Evolutionary conservation across 1,284 basidiomycete genomes (phyloP).

Genomic region (Tremellales sp.): DNA sequence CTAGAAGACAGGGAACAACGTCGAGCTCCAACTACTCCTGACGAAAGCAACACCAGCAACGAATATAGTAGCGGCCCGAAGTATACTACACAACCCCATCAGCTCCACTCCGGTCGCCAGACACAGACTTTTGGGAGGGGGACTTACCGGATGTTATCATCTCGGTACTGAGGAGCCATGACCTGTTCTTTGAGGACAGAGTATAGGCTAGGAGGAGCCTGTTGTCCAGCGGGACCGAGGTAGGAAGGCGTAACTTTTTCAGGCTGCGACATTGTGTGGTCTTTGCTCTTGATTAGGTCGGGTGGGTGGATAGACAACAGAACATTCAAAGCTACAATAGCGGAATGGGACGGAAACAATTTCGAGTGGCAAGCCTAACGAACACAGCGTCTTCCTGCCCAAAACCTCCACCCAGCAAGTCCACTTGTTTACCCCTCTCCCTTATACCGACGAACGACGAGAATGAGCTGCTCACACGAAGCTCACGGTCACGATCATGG

Average conservation of each 20-base stretch:
- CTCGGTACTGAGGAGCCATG: constrained; percentile 24
- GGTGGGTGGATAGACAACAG: not conserved
- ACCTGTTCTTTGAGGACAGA: constrained; percentile 21
- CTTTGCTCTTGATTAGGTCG: not conserved
- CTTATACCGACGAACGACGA: too few species aligned
- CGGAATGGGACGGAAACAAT: not conserved
- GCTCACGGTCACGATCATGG: constrained; percentile 32
- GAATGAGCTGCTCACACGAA: constrained; percentile 37
- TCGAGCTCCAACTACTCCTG: constrained; percentile 23
- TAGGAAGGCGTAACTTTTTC: constrained; percentile 12
- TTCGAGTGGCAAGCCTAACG: not conserved
- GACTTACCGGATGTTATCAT: constrained; percentile 29
- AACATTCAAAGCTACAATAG: not conserved
- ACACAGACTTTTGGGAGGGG: too few species aligned
- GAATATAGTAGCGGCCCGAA: constrained; percentile 27
- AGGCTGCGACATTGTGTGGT: constrained; percentile 13
- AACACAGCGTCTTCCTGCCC: not conserved
- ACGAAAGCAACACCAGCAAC: constrained; percentile 30
- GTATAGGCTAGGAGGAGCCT: constrained; percentile 11
- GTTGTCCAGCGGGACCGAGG: constrained; percentile 17
- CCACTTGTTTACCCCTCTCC: too few species aligned
- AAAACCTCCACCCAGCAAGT: not conserved
- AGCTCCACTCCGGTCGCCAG: not conserved
- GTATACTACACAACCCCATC: constrained; percentile 16
- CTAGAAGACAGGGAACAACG: constrained; percentile 27